Base-by-base conservation (phyloP, 1,284 basidiomycete species). In the Tausonia pullulans region DNA sequence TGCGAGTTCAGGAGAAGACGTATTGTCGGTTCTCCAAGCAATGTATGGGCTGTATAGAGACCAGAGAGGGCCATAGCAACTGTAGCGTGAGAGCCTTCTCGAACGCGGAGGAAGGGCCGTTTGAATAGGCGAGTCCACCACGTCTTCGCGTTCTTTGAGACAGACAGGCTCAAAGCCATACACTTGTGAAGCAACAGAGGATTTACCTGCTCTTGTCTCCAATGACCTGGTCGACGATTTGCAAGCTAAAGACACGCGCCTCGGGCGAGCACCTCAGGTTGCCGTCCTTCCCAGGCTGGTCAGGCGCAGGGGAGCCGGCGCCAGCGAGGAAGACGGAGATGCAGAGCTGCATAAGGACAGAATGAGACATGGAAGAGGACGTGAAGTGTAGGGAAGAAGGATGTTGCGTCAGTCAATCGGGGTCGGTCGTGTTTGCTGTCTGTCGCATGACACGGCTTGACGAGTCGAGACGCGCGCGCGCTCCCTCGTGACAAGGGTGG, bases 241-340 rank as follows among this genome's bases (percentile, higher is more conserved):
- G 76, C 63, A 77, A 68, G 68, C 75, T 76, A 63, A 72, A 77
- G 67, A 78, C 73, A 58, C 77, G 69, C 56, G 77, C 65, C 54
- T 76, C 74, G 6, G 70, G 72, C 8, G 72, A 72, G 46, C 75
- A 70, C 71, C 76, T 76, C 57, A 74, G 70, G 67, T 77, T 77
- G 46, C 77, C 76, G 69, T 78, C 77, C 63, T 71, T 71, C 11
- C 76, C 76, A 3, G 68, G 56, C 10, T 61, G 39, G n/a, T 61
- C 52, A 1, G 67, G 66, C 0, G 68, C 58, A 2, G 68, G 61
- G 44, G 74, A 73, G 44, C 77, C 77, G 3, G 76, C 76, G n/a
- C 77, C 77, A 68, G 77, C 75, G 5, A 78, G 70, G 65, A 76
- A 78, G 41, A 78, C 70, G 4, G 74, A 68, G 43, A 78, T 69